These are phyloP conservation scores for Leccinum ochraceum DNA, from an alignment of 768 basidiomycete genomes.

Conservation along the genomic window DNA sequence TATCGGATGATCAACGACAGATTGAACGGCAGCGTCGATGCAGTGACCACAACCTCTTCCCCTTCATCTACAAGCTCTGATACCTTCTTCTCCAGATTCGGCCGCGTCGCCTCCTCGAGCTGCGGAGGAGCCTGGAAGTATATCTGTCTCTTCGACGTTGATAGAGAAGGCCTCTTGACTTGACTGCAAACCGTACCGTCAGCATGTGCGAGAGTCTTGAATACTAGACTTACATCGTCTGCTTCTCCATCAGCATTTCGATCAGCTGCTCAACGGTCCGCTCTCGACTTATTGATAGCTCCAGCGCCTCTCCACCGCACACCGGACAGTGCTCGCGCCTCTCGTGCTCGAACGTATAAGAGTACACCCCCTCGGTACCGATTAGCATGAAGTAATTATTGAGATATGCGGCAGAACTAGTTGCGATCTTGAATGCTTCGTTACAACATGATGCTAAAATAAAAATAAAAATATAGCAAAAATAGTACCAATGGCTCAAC, in stretches of 20 bases:
- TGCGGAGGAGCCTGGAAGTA: conserved; percentile 95
- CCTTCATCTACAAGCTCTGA: conserved; percentile 76
- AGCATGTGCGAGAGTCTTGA: not conserved
- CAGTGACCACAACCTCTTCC: conserved; percentile 84
- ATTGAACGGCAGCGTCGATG: conserved; percentile 86
- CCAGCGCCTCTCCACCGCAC: conserved; percentile 88
- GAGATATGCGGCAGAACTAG: conserved; percentile 89
- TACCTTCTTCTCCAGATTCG: conserved; percentile 86
- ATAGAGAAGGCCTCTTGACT: conserved; percentile 94
- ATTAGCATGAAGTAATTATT: conserved; percentile 99
- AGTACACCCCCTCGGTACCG: conserved; percentile 95
- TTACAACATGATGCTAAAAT: conserved; percentile 90
- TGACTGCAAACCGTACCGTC: conserved; percentile 57
- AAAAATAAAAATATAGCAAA: not conserved
- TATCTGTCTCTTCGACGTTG: conserved; percentile 71
- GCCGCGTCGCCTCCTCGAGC: conserved; percentile 85
- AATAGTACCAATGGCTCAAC: conserved; percentile 15
- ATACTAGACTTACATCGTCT: conserved; percentile 55
- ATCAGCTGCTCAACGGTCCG: conserved; percentile 86
- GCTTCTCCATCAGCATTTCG: conserved; percentile 82
- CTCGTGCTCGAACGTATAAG: conserved; percentile 96
- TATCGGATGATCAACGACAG: conserved; percentile 68
- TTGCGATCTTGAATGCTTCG: conserved; percentile 98
- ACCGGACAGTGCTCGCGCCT: conserved; percentile 93
- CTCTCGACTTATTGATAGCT: conserved; percentile 67